Base-by-base conservation (phyloP, 371 early-diverging fungal genomes). In the Synchytrium microbalum region DNA sequence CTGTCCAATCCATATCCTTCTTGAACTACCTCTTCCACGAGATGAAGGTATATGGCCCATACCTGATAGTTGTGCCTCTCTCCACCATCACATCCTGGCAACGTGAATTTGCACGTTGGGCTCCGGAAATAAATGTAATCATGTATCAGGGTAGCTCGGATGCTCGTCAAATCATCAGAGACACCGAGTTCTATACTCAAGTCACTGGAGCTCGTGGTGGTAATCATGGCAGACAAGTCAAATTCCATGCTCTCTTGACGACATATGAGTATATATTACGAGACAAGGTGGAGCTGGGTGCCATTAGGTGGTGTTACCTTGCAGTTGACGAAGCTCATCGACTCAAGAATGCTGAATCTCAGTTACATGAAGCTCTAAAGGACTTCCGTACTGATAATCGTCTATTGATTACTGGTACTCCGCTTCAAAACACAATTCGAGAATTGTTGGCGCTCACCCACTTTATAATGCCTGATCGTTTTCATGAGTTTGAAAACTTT, bases 311-410 rank as follows among this genome's bases (percentile, higher is more conserved):
- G 92, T 76, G 86, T 59, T 86, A 85, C 19, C 87, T 84, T 46
- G 89, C 96, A 16, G 86, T 98, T 61, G 99, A 98, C 75, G 99
- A 96, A 75, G 99, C 95, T 0, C 99, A 98, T 75, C 80, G 93
- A 54, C 77, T 98, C 54, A 98, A 98, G 74, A 95, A 94, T 75
- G 85, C 71, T 1, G 71, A 64, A 14, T 75, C 77, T 0, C 68
- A 72, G 58, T 61, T 76, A 1, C 70, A 71, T 0, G 86, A 82
- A 61, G 73, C 79, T 29, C 73, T 94, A 28, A 88, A 84, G 70
- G 72, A 68, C 3, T 85, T 87, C 61, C 76, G 76, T 14, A 78
- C 90, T 70, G 86, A 85, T 57, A 88, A 91, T 67, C 82, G 87
- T 23, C 82, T 92, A 8, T 74, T 93, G 28, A 71, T 92, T 57